These are phyloP conservation scores for Agarophyton chilense DNA, from an alignment of 23 red algal genomes.

Conservation along the genomic window DNA sequence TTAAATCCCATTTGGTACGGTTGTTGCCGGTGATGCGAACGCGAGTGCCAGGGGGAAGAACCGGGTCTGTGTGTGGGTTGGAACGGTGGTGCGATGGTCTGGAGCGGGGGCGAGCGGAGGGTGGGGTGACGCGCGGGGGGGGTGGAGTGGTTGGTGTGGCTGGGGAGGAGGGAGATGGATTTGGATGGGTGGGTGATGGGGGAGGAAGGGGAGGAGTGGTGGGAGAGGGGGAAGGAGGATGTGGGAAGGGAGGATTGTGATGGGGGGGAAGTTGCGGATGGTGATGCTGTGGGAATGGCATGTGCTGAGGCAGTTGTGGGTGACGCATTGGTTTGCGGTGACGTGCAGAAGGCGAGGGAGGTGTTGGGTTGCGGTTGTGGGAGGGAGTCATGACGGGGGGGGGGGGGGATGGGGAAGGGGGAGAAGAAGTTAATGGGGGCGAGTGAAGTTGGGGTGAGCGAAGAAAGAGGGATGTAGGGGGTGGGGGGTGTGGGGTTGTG, in stretches of 20 bases:
- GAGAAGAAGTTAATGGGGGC: background rate
- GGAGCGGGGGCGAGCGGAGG: constrained; percentile 22
- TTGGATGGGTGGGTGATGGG: background rate
- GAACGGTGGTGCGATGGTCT: constrained; percentile 30
- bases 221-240: background rate
- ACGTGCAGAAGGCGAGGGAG: background rate
- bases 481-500: background rate
- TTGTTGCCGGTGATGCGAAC: constrained; percentile 95
- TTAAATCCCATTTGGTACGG: constrained; percentile 86
- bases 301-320: background rate
- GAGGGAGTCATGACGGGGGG: constrained; percentile 14
- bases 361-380: background rate
- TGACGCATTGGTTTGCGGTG: background rate
- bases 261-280: background rate
- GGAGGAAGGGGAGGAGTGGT: background rate
- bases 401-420: background rate
- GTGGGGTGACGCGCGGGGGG: background rate
- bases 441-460: background rate
- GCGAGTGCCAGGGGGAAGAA: constrained; percentile 73
- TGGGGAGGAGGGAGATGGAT: background rate
- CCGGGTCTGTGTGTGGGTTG: constrained; percentile 57
- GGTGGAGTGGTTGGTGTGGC: constrained; percentile 2
- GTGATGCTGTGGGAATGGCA: background rate
- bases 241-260: background rate
- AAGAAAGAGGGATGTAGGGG: background rate